Percentiles rank a stretch among this genome's conserved stretches.
Evolutionary conservation across 768 basidiomycete genomes (phyloP).

Genomic region (Paxillus involutus): DNA sequence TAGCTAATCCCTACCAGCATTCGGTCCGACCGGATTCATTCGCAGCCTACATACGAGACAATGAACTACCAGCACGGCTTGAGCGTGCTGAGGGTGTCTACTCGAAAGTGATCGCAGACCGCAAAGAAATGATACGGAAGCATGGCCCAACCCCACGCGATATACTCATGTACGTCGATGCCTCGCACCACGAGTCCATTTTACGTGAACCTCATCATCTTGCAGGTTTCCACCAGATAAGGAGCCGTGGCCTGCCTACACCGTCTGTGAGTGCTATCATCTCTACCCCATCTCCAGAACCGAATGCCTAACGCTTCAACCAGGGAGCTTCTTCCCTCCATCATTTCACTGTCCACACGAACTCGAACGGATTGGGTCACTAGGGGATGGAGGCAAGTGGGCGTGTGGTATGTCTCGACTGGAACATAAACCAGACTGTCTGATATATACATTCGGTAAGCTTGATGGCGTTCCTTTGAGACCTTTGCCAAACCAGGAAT

Average conservation of each 20-base stretch:
- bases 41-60: conserved; percentile 29
- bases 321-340: conserved; percentile 49
- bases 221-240: conserved; percentile 52
- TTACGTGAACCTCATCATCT: conserved; percentile 2
- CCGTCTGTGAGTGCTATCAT: conserved; percentile 44
- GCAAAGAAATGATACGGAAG: conserved; percentile 50
- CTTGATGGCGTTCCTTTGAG: neutral
- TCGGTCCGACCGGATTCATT: conserved; percentile 22
- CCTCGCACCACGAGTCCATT: conserved; percentile 3
- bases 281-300: neutral
- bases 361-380: conserved; percentile 41
- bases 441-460: conserved; percentile 63
- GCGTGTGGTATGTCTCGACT: conserved; percentile 62
- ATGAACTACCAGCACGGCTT: conserved; percentile 39
- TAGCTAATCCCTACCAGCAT: conserved; percentile 41
- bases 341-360: conserved; percentile 45
- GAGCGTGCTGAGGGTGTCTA: conserved; percentile 47
- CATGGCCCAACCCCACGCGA: conserved; percentile 54
- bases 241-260: conserved; percentile 57
- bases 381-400: conserved; percentile 74
- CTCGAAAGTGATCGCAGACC: conserved; percentile 37
- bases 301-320: conserved; percentile 1
- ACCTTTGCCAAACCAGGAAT: neutral
- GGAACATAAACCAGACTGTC: conserved; percentile 50
- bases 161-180: conserved; percentile 36